phyloP scores from a whole-genome alignment of 805 yeast genomes.

The Saturnispora mendoncae region DNA sequence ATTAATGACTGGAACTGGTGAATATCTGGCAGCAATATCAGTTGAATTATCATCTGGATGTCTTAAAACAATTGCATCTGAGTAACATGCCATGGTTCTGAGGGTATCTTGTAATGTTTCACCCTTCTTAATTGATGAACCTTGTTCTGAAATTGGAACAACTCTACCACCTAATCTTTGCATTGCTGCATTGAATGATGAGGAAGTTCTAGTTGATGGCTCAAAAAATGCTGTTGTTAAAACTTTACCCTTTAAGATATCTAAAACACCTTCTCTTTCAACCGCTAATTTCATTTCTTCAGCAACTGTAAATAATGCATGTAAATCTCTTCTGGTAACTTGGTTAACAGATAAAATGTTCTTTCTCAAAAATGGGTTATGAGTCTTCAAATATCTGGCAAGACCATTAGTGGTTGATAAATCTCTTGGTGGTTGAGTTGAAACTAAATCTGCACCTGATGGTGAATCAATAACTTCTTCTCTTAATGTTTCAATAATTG shows the following conservation, averaged over 20 bases:
- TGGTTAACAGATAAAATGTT: constrained; percentile 84
- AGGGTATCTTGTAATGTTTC: constrained; percentile 96
- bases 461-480: constrained; percentile 34
- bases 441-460: constrained; percentile 61
- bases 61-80: constrained; percentile 95
- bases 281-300: constrained; percentile 97
- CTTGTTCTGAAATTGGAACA: constrained; percentile 71
- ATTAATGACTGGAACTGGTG: constrained; percentile 93
- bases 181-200: constrained; percentile 99
- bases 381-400: constrained; percentile 62
- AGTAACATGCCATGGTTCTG: constrained; percentile 87
- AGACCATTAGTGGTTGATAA: constrained; percentile 74
- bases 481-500: constrained; percentile 24
- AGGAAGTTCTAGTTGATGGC: constrained; percentile 94
- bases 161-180: constrained; percentile 98
- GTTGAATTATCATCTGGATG: constrained; percentile 93
- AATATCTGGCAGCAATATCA: constrained; percentile 88
- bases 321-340: constrained; percentile 81
- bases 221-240: constrained; percentile 95
- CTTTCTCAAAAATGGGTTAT: constrained; percentile 86
- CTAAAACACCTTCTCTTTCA: constrained; percentile 91
- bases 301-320: constrained; percentile 89
- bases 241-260: constrained; percentile 80
- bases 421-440: constrained; percentile 64
- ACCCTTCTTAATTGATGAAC: constrained; percentile 96